Conservation (phyloP, 306 rosid genomes). For the Quercus wislizeni region DNA sequence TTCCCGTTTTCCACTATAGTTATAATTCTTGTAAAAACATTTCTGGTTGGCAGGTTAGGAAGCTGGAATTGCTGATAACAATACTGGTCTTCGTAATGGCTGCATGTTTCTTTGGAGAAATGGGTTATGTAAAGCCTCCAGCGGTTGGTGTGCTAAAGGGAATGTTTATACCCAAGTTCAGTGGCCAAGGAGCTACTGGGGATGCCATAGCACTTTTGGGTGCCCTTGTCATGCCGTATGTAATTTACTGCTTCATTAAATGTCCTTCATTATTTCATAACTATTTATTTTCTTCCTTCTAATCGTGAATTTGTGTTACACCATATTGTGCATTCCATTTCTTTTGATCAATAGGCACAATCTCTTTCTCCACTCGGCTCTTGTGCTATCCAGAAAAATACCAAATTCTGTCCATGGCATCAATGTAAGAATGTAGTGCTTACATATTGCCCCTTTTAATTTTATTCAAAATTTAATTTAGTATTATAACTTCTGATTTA, state of each 20-base stretch:
- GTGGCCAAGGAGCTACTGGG: slow-evolving; percentile 6
- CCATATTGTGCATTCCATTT: neutral
- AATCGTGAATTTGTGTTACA: neutral
- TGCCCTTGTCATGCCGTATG: slow-evolving; percentile 91
- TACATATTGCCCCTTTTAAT: too few relatives aligned
- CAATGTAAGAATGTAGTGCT: slow-evolving; percentile 44
- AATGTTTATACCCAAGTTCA: slow-evolving; percentile 72
- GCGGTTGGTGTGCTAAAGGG: slow-evolving; percentile 40
- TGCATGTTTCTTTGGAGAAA: too few relatives aligned
- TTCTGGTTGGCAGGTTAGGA: neutral
- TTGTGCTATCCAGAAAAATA: slow-evolving; percentile 45
- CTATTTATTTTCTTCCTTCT: too few relatives aligned
- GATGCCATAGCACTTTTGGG: slow-evolving; percentile 82
- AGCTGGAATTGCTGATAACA: too few relatives aligned
- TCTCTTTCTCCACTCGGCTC: slow-evolving; percentile 57
- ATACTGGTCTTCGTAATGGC: too few relatives aligned
- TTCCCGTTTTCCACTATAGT: too few relatives aligned
- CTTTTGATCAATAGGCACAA: slow-evolving; percentile 61
- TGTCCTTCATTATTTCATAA: neutral
- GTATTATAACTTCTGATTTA: too few relatives aligned
- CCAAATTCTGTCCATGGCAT: slow-evolving; percentile 68
- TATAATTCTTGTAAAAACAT: too few relatives aligned
- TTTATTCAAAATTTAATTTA: too few relatives aligned
- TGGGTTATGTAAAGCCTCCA: slow-evolving; percentile 65
- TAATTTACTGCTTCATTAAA: too few relatives aligned